Evolutionary conservation across 495 filamentous ascomycete species (phyloP), one percentile per base, ranked within the genome.

Genomic region (Daldinia caldariorum): DNA sequence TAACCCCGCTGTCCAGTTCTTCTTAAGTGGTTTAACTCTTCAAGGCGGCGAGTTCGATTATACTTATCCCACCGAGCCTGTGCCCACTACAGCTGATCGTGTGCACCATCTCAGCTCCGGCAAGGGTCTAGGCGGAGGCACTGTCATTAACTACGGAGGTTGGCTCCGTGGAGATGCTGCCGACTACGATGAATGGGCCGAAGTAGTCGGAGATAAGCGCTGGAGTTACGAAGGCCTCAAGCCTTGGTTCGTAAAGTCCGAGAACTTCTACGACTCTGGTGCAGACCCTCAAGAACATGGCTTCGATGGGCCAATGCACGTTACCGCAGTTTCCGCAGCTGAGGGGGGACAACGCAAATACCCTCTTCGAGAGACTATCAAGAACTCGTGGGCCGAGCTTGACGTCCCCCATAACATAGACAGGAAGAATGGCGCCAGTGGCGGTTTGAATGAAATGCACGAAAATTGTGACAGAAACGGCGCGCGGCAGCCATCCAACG

Each of bases 131-230:
- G 71, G 73, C 2, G 81, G 82, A 62, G 70, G 58, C 14, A 77
- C 68, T 32, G 66, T 74, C 1, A 65, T 78, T 50, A 81, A 81
- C 66, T 79, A 74, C 39, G 78, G 74, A 16, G 69, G 54, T 8
- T 83, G 79, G 81, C 69, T 75, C 20, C 75, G 81, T 12, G 81
- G 76, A 7, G 74, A 77, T 63, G 70, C 69, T 13, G 58, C 32
- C 3, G 80, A 84, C 55, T 83, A 82, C 47, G 78, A 82, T 16
- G 69, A 69, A 14, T 83, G 82, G 82, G 81, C 69, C 35, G 53
- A 72, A 41, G 9, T 74, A 6, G 77, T 78, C 6, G 66, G 69
- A 4, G 79, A 83, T 58, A 47, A 60, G 3, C 69, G 76, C 9
- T 84, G 81, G 82, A 78, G 75, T 56, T 82, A 80, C 57, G 32